Evolutionary conservation across 768 basidiomycete species (phyloP).

Genomic region (Strobilomyces dryophilus): DNA sequence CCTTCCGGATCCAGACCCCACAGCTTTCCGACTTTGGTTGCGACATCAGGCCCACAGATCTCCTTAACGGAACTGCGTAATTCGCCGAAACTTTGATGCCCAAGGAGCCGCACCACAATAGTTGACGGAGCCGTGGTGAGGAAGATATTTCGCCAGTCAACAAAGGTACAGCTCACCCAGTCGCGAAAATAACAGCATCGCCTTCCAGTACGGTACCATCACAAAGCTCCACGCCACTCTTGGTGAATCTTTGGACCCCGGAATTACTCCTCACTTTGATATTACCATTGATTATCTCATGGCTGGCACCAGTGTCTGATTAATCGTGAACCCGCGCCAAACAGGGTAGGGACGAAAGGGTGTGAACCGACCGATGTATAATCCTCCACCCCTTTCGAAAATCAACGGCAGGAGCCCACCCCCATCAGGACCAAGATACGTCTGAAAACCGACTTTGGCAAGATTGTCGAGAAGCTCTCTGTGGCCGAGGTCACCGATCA

Average conservation of each 20-base stretch:
- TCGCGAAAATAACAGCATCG: conserved; percentile 33
- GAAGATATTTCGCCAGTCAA: background rate
- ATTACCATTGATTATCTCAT: conserved; percentile 43
- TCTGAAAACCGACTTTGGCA: conserved; percentile 34
- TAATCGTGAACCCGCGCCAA: background rate
- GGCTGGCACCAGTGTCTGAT: conserved; percentile 38
- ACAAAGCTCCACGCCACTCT: conserved; percentile 26
- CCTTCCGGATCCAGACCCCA: conserved; percentile 69
- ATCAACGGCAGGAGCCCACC: conserved; percentile 32
- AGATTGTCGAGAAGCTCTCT: conserved; percentile 39
- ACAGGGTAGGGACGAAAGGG: background rate
- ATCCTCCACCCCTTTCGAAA: conserved; percentile 34
- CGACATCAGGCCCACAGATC: conserved; percentile 46
- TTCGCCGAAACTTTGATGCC: conserved; percentile 40
- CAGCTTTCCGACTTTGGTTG: conserved; percentile 44
- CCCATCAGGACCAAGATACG: conserved; percentile 36
- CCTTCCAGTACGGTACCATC: conserved; percentile 25
- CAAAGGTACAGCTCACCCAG: conserved; percentile 22
- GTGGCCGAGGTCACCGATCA: background rate
- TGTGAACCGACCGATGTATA: conserved; percentile 34
- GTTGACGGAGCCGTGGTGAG: background rate
- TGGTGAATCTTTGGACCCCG: conserved; percentile 24
- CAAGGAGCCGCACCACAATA: background rate
- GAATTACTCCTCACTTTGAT: conserved; percentile 48
- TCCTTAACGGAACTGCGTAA: conserved; percentile 35